These are phyloP conservation scores for Mrakia blollopis DNA, from an alignment of 768 basidiomycete genomes.

Conservation along the genomic window DNA sequence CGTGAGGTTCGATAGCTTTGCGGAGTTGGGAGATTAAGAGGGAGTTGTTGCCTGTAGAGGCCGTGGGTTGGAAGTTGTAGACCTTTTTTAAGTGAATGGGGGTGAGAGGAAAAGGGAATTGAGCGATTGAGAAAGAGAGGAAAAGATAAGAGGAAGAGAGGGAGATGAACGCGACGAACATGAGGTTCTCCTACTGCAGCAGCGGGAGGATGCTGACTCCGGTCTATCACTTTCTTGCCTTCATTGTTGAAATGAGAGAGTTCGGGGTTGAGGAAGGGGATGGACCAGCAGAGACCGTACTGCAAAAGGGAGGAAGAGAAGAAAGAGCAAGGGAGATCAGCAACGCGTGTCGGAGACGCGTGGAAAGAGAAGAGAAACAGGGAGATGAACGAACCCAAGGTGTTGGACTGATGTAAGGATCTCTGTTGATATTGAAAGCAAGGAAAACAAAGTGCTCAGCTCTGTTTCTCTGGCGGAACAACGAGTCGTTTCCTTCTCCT, in stretches of 20 bases:
- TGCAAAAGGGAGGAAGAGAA: not conserved
- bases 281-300: constrained; percentile 9
- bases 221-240: not conserved
- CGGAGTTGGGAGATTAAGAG: not conserved
- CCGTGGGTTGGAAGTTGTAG: not conserved
- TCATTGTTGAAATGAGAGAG: not conserved
- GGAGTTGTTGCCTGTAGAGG: not conserved
- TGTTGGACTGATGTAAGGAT: not conserved
- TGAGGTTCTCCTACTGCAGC: not conserved
- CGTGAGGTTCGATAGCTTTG: constrained; percentile 16
- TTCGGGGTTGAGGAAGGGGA: constrained; percentile 20
- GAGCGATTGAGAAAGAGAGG: not conserved
- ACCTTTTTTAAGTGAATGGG: not conserved
- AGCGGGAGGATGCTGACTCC: not conserved
- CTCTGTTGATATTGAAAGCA: not conserved
- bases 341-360: not conserved
- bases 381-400: not conserved
- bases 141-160: not conserved
- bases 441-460: not conserved
- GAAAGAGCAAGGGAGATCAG: not conserved
- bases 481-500: not conserved
- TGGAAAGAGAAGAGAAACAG: not conserved
- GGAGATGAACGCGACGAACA: not conserved
- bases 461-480: too few species aligned
- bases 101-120: not conserved